Conservation (phyloP, 2,329 filamentous ascomycete species). For the Phialophora expanda region DNA sequence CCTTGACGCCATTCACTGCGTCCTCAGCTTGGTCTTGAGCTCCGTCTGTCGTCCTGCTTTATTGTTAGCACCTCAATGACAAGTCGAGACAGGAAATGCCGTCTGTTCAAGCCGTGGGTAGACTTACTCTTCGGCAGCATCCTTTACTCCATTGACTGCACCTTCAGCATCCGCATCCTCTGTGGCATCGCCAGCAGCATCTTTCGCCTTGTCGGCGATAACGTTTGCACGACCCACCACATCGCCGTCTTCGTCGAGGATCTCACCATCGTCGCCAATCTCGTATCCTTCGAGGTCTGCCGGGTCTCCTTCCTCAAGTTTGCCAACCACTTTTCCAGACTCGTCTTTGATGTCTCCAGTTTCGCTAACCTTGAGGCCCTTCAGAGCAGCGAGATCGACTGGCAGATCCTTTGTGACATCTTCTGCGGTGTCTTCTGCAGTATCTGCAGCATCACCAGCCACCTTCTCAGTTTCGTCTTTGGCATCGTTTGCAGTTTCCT, state of each 20-base stretch:
- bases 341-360: constrained; percentile 47
- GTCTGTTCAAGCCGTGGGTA: neutral
- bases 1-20: neutral
- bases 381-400: constrained; percentile 47
- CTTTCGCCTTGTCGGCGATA: constrained; percentile 35
- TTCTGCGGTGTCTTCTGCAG: constrained; percentile 32
- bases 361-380: constrained; percentile 48
- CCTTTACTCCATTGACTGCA: constrained; percentile 40
- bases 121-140: constrained; percentile 41
- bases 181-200: constrained; percentile 39
- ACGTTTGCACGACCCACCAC: constrained; percentile 48
- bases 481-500: constrained; percentile 48
- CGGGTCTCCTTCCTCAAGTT: constrained; percentile 50
- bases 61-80: neutral
- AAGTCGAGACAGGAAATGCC: neutral
- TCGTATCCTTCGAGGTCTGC: constrained; percentile 50
- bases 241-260: constrained; percentile 42
- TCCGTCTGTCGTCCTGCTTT: neutral
- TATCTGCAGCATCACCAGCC: constrained; percentile 27
- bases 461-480: constrained; percentile 52
- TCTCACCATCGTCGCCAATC: constrained; percentile 47
- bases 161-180: constrained; percentile 41
- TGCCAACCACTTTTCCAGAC: constrained; percentile 46
- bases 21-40: neutral
- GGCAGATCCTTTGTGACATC: constrained; percentile 29